Percentiles rank a stretch among this genome's conserved stretches.
Evolutionary conservation across 805 yeast genomes (phyloP).

Genomic region (Saitoella complicata): DNA sequence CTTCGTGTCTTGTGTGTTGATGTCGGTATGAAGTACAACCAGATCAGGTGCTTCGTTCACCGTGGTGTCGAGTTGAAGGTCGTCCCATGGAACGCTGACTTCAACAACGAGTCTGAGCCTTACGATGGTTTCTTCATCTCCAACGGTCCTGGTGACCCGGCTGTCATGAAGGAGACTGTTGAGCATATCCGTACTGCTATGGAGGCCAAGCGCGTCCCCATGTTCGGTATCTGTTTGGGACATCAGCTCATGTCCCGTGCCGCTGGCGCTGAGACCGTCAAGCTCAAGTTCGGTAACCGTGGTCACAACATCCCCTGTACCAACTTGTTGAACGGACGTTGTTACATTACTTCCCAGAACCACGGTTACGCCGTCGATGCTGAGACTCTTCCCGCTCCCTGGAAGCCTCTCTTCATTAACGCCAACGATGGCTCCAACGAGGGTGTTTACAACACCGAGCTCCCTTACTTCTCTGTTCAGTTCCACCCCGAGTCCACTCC

Average conservation of each 20-base stretch:
- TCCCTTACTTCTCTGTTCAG: slow-evolving; percentile 93
- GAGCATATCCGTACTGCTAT: slow-evolving; percentile 42
- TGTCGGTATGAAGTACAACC: slow-evolving; percentile 97
- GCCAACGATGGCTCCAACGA: slow-evolving; percentile 96
- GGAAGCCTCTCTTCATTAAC: slow-evolving; percentile 90
- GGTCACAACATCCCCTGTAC: slow-evolving; percentile 97
- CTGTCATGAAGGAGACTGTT: slow-evolving; percentile 57
- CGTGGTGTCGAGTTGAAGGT: slow-evolving; percentile 93
- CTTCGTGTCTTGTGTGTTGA: slow-evolving; percentile 80
- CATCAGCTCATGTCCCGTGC: slow-evolving; percentile 94
- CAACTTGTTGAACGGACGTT: slow-evolving; percentile 75
- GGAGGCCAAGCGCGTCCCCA: slow-evolving; percentile 60
- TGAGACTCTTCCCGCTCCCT: slow-evolving; percentile 51
- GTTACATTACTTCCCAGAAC: slow-evolving; percentile 96
- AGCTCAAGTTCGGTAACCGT: slow-evolving; percentile 94
- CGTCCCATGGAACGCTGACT: slow-evolving; percentile 68
- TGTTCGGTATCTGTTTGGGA: slow-evolving; percentile 95
- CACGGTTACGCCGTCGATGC: slow-evolving; percentile 97
- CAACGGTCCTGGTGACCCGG: slow-evolving; percentile 99
- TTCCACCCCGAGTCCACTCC: slow-evolving; percentile 99
- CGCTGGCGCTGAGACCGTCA: slow-evolving; percentile 79
- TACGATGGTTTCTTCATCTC: slow-evolving; percentile 93
- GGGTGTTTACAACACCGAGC: slow-evolving; percentile 80
- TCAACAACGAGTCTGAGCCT: slow-evolving; percentile 56
- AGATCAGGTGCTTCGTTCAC: slow-evolving; percentile 86